A percentile compares a stretch with the other conserved stretches of the same genome.
These are phyloP conservation scores for Fusarium sp. DNA, from an alignment of 2,329 filamentous ascomycete genomes.

Conservation along the genomic window DNA sequence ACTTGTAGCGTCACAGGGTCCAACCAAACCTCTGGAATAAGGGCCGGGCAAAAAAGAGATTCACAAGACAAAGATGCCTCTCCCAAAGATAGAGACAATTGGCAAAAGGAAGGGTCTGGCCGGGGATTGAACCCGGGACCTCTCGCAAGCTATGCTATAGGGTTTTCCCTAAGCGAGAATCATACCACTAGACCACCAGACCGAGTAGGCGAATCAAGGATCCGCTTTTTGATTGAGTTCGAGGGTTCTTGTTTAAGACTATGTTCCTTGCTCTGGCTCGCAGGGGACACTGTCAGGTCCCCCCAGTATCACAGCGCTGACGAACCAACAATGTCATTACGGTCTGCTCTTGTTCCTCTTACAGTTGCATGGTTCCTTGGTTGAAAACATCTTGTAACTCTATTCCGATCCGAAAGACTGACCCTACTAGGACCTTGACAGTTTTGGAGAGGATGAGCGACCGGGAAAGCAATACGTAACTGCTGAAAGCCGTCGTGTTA, in stretches of 20 bases:
- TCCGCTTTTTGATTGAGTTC: neutral
- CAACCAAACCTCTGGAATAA: too few relatives aligned
- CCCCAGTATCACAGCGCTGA: fast-evolving
- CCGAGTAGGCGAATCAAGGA: slow-evolving; percentile 40
- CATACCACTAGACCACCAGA: slow-evolving; percentile 74
- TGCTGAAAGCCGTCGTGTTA: neutral
- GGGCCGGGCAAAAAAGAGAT: too few relatives aligned
- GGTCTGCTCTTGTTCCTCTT: too few relatives aligned
- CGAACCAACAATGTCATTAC: fast-evolving
- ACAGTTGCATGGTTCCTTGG: neutral
- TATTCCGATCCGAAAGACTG: fast-evolving
- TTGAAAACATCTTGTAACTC: fast-evolving
- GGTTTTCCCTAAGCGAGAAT: slow-evolving; percentile 74
- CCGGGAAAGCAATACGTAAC: too few relatives aligned
- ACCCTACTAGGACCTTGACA: fast-evolving
- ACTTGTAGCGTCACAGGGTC: fast-evolving
- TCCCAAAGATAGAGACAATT: neutral
- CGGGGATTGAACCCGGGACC: slow-evolving; percentile 62
- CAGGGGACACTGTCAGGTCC: too few relatives aligned
- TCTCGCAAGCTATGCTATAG: slow-evolving; percentile 55
- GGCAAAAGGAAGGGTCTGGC: slow-evolving; percentile 52
- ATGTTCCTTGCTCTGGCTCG: too few relatives aligned
- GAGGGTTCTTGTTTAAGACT: fast-evolving
- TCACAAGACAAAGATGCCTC: too few relatives aligned
- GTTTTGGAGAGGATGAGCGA: fast-evolving